Conservation (phyloP, 345 rosid genomes). For the Salix brachista region DNA sequence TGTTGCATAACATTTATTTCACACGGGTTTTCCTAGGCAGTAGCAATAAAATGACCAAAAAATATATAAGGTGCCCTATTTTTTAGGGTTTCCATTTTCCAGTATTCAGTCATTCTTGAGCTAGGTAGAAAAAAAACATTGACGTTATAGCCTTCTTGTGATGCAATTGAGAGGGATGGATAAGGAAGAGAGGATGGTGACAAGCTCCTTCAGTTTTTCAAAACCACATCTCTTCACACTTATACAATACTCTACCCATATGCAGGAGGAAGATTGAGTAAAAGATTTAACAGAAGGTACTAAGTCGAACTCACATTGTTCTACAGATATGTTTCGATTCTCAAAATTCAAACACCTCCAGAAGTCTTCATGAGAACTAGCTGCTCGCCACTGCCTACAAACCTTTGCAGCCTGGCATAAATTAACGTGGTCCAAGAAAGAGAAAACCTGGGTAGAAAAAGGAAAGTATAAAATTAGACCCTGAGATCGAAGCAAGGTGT, state of each 20-base stretch:
- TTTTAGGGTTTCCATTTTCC: neutral
- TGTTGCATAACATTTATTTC: neutral
- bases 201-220: neutral
- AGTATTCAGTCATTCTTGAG: neutral
- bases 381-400: slow-evolving; percentile 90
- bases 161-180: neutral
- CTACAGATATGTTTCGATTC: slow-evolving; percentile 62
- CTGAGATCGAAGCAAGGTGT: neutral
- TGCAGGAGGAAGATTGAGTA: neutral
- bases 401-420: slow-evolving; percentile 89
- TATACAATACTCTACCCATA: neutral
- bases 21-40: neutral
- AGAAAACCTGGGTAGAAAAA: slow-evolving; percentile 62
- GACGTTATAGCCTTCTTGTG: neutral
- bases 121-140: neutral
- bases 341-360: slow-evolving; percentile 93
- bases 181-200: neutral
- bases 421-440: slow-evolving; percentile 68
- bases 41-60: too few relatives aligned
- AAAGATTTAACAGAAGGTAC: neutral
- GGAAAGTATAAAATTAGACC: neutral
- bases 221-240: neutral
- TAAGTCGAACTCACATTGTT: slow-evolving; percentile 64
- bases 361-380: slow-evolving; percentile 93
- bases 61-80: too few relatives aligned